Conservation (phyloP, 495 filamentous ascomycete species). For the Aspergillus steynii region DNA sequence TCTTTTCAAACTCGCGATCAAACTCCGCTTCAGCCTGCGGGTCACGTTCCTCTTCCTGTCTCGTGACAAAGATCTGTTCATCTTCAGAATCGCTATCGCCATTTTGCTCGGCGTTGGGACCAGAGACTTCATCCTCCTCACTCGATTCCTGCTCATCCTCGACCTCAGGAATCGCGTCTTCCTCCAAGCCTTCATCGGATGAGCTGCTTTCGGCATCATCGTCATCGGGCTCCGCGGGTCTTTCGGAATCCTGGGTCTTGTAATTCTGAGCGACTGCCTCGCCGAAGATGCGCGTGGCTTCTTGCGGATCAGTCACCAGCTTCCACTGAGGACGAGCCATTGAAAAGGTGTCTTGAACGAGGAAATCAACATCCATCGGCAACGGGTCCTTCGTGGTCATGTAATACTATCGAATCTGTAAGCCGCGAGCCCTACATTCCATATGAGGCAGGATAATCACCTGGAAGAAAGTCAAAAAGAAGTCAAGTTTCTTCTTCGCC, state of each 20-base stretch:
- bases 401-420: conserved; percentile 68
- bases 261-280: conserved; percentile 87
- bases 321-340: conserved; percentile 89
- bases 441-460: conserved; percentile 26
- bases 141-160: conserved; percentile 60
- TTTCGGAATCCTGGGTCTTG: conserved; percentile 71
- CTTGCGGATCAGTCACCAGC: conserved; percentile 73
- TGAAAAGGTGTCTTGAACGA: conserved; percentile 88
- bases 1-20: conserved; percentile 95
- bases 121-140: conserved; percentile 62
- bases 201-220: conserved; percentile 55
- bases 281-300: conserved; percentile 81
- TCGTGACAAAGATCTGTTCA: conserved; percentile 86
- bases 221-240: conserved; percentile 66
- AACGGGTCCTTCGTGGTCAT: conserved; percentile 87
- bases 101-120: conserved; percentile 43
- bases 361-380: conserved; percentile 97
- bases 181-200: conserved; percentile 65
- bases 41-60: conserved; percentile 86
- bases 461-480: conserved; percentile 96
- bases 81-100: conserved; percentile 63
- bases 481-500: conserved; percentile 95
- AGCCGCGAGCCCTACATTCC: conserved; percentile 15
- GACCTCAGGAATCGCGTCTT: conserved; percentile 53
- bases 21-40: conserved; percentile 96